phyloP scores from a whole-genome alignment of 192 early-diverging fungal genomes.

The Pecoramyces ruminantium region DNA sequence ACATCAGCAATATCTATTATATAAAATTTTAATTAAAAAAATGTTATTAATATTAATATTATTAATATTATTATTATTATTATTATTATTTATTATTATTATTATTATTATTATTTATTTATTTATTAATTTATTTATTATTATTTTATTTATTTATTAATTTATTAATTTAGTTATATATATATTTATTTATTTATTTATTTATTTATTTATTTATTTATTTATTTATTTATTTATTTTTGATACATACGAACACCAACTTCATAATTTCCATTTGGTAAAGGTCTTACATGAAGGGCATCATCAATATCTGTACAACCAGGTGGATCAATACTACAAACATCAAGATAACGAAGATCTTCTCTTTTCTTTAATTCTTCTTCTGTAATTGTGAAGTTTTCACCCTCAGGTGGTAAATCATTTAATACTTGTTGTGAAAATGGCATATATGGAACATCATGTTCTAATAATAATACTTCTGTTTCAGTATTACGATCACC shows the following conservation, averaged over 20 bases:
- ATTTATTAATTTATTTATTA: too few species aligned
- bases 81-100: too few species aligned
- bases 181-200: too few species aligned
- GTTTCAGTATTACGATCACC: constrained; percentile 93
- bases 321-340: constrained; percentile 98
- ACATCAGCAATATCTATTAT: constrained; percentile 98
- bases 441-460: constrained; percentile 86
- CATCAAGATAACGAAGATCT: constrained; percentile 67
- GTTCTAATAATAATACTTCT: constrained; percentile 87
- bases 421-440: constrained; percentile 74
- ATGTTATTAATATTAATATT: too few species aligned
- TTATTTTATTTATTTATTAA: too few species aligned
- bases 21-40: too few species aligned
- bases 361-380: constrained; percentile 47
- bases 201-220: too few species aligned
- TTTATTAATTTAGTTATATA: too few species aligned
- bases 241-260: constrained; percentile 45
- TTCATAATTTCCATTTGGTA: constrained; percentile 78
- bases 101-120: too few species aligned
- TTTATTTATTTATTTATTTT: too few species aligned
- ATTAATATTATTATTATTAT: too few species aligned
- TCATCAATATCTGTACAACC: constrained; percentile 99
- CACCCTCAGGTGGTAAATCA: constrained; percentile 76
- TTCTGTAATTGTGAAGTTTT: constrained; percentile 58
- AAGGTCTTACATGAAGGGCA: constrained; percentile 64